phyloP scores from a whole-genome alignment of 768 basidiomycete species.

The Hypsizygus marmoreus region DNA sequence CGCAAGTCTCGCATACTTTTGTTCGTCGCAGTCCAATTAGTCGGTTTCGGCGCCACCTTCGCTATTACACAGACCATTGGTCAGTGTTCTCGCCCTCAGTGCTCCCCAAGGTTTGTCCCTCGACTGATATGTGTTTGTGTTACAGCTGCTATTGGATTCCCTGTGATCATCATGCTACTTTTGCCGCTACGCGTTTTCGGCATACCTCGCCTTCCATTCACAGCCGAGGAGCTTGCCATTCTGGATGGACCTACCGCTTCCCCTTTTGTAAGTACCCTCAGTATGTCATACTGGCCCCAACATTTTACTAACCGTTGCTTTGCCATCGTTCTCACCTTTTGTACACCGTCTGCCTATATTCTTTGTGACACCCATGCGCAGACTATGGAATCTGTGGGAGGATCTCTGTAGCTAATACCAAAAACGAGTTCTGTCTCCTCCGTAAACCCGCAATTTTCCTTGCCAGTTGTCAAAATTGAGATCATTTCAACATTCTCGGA shows the following conservation, averaged over 20 bases:
- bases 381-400: constrained; percentile 40
- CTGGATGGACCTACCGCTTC: constrained; percentile 92
- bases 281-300: constrained; percentile 30
- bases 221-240: constrained; percentile 72
- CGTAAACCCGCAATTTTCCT: too few species aligned
- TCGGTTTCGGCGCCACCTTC: constrained; percentile 87
- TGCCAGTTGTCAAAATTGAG: too few species aligned
- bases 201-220: constrained; percentile 79
- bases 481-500: constrained; percentile 1
- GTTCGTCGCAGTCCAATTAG: constrained; percentile 74
- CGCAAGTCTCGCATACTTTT: constrained; percentile 71
- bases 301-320: background rate
- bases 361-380: constrained; percentile 5
- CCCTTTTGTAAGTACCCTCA: constrained; percentile 66
- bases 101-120: background rate
- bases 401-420: constrained; percentile 20
- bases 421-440: background rate
- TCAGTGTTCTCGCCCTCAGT: constrained; percentile 33
- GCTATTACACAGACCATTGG: constrained; percentile 90
- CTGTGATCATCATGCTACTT: constrained; percentile 82
- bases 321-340: background rate
- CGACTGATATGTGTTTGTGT: constrained; percentile 5
- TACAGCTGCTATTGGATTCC: constrained; percentile 86
- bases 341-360: background rate
- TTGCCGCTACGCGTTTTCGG: constrained; percentile 73